Base-by-base conservation (phyloP, 1,284 basidiomycete genomes). In the Anthracocystis setariae region DNA sequence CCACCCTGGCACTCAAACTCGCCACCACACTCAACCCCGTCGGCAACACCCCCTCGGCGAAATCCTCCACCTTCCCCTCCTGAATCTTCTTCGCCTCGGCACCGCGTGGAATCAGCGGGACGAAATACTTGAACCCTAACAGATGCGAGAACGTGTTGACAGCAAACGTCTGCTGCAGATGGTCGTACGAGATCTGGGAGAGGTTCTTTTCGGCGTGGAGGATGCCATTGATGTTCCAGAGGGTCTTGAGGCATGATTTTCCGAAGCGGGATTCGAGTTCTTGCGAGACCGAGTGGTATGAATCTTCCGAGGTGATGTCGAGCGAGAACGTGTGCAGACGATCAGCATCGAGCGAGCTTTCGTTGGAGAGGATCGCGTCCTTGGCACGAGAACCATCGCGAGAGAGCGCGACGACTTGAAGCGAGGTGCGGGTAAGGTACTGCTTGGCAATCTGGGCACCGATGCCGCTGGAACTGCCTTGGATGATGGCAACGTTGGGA, bases 201-300 rank as follows among this genome's bases (percentile, higher is more conserved):
- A 88, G 87, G 42, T 85, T 85, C 67, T 87, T 88, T 78, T 90
- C 88, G 12, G 88, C 86, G 57, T 87, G 83, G 21, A 89, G 84
- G 2, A 86, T 80, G 1, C 86, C 86, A 21, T 85, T 84, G 25
- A 85, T 81, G 71, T 86, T 86, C 47, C 85, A 82, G 13, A 87
- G 67, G 18, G 85, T 64, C 21, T 85, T 74, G 18, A 86, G 78
- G 33, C 73, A 73, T 10, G 73, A 82, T 18, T 77, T 73, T 0
- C 85, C 85, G 46, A 82, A 85, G 13, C 77, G 64, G n/a, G 83
- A 80, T 55, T 78, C 58, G 7, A 86, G 81, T 17, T 81, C 71
- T 46, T 81, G 53, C 4, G 84, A 83, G 1, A 84, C 85, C 21
- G 76, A 66, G 25, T 78, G 64, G 56, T 86, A 74, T 8, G 83